Evolutionary conservation across 805 yeast species (phyloP).

Genomic region (Pichia cephalocereana): DNA sequence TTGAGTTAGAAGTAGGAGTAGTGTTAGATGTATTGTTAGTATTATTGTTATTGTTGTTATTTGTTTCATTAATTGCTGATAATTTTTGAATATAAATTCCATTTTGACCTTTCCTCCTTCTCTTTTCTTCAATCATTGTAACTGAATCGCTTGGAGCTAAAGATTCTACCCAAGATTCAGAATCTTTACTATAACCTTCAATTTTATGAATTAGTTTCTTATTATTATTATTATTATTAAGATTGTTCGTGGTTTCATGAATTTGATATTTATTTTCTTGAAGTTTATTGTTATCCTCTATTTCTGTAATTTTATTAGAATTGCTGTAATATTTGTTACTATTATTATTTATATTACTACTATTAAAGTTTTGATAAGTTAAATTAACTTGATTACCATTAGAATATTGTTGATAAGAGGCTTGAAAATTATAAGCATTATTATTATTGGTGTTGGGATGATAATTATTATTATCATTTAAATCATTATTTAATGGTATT

Average conservation of each 20-base stretch:
- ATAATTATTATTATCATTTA: neutral
- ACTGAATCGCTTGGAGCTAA: constrained; percentile 13
- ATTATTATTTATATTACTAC: neutral
- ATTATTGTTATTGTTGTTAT: neutral
- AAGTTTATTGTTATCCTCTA: no score
- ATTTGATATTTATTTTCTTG: no score
- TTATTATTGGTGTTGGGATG: no score
- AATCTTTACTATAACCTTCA: neutral
- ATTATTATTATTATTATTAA: neutral
- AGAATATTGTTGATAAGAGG: no score
- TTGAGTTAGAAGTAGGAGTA: neutral
- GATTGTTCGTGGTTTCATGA: neutral
- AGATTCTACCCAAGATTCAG: constrained; percentile 3
- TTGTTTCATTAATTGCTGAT: neutral
- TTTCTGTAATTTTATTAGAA: neutral
- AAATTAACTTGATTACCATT: neutral
- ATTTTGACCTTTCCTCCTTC: neutral
- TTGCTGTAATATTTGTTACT: neutral
- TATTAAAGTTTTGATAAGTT: neutral
- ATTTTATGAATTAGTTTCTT: neutral
- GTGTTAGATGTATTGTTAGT: neutral
- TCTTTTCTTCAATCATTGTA: constrained; percentile 6
- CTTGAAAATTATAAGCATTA: no score
- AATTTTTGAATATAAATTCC: neutral
- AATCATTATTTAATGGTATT: no score